Base-by-base conservation (phyloP, 371 early-diverging fungal species). In the Actinomucor elegans region DNA sequence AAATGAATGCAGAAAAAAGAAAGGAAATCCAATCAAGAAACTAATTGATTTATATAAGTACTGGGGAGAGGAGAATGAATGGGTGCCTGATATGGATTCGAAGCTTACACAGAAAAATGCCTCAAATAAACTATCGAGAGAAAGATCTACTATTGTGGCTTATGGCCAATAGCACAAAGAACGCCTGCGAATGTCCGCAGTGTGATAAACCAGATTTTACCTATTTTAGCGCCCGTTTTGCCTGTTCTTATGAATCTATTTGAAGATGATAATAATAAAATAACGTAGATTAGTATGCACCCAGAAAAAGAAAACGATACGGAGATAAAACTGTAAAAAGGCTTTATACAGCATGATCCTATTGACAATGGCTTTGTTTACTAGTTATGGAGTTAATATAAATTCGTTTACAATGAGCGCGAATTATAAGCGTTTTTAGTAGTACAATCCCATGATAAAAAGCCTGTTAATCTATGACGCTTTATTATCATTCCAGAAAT, bases 131-230 rank as follows among this genome's bases (percentile, higher is more conserved):
- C 34, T 18, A 31, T 10, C 20, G 18, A 31, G 31, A n/a, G 28
- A 37, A 45, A 35, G 33, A 35, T 28, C 36, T 12, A n/a, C n/a
- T n/a, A 21, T 43, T 35, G 61, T 60, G 61, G 61, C 61, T 60
- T 60, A 50, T 60, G 28, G 31, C 61, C 61, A 60, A 60, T 60
- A 37, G 61, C 61, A 60, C 55, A 60, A 60, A 60, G 33, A 20
- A 44, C 61, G 43, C 60, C 54, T 11, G 37, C 21, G 15, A 48
- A 35, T 37, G 27, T 37, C 48, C 48, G 48, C 36, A n/a, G n/a
- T n/a, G n/a, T n/a, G n/a, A n/a, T n/a, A n/a, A n/a, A n/a, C n/a
- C n/a, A n/a, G n/a, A n/a, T n/a, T n/a, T n/a, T n/a, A n/a, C n/a
- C n/a, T n/a, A n/a, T n/a, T n/a, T n/a, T n/a, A n/a, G n/a, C n/a